Base-by-base conservation (phyloP, 306 rosid species). In the Malus asiatica region DNA sequence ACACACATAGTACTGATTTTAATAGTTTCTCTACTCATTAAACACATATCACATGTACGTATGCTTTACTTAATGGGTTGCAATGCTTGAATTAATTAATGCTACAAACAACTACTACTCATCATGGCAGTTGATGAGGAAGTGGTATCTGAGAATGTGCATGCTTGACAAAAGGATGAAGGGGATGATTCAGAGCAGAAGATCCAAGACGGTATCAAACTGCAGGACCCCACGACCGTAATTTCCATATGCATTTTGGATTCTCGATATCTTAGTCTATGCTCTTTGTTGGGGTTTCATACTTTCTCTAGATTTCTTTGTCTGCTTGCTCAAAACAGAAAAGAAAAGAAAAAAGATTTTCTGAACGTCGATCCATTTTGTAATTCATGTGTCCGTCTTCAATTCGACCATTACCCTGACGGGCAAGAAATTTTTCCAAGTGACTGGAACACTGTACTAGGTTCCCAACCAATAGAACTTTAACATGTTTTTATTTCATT, bases 171-270 rank as follows among this genome's bases (percentile, higher is more conserved):
- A 77, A 5, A 58, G 19, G 48, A 5, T 15, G 46, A 63, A 30
- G 30, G 38, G 81, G 27, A 38, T 72, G 66, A 73, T 44, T 66
- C 75, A 77, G 75, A 81, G 78, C 71, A 83, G 78, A 83, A 77
- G 79, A 89, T 87, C 88, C 71, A 68, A 20, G 30, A 35, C 75
- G 83, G 85, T 57, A 79, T 85, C 87, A 66, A 44, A 61, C 19
- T 0, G 45, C 27, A 23, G 53, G 82, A 78, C 16, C 81, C 90
- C 87, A 75, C 68, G 42, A 42, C 69, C n/a, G 6, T 42, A 48
- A 48, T 48, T 48, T 48, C 73, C 77, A 68, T 23, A 8, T 3
- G 25, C 18, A 33, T 57, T 55, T 52, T 58, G 79, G 79, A 82
- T 85, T 79, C 76, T 77, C 61, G 69, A 75, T 68, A 72, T 68